Evolutionary conservation across 2,329 filamentous ascomycete species (phyloP), one percentile per base, ranked within the genome.

Genomic region (Pseudogymnoascus sp.): DNA sequence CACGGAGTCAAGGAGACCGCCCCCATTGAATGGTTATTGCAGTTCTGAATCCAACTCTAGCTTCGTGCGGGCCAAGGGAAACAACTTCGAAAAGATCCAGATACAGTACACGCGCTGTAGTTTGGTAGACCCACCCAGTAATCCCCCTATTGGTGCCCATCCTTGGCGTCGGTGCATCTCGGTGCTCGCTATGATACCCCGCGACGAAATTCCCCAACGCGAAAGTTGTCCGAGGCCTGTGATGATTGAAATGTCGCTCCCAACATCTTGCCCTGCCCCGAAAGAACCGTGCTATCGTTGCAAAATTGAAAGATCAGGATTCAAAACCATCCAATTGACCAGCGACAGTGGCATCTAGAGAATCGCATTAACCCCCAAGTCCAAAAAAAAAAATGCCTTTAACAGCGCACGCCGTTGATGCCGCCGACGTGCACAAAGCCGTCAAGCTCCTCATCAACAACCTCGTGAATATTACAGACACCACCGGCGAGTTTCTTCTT

Each of bases 381-480:
- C n/a, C 24, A 4, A 28, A 24, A 60, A 19, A 19, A 19, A 19
- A 71, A 70, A 79, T 80, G 68, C 77, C 77, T 60, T 66, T 70
- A 59, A 60, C 66, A 43, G 70, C 76, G 40, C 73, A 78, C 65
- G 75, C 73, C 63, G 71, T 80, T 40, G 73, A 73, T 62, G 74
- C 76, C 64, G 69, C 73, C 26, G 70, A 79, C 46, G 77, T 85
- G 61, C 81, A 82, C 68, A 70, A 73, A n/a, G 75, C 84, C 64
- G 86, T 93, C 71, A 78, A 84, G 40, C 79, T 85, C 16, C 79
- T 93, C 64, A 91, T 90, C 69, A 76, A 88, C 71, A 89, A 90
- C 70, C 80, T 93, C 43, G 82, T 93, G 73, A 89, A 89, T 75
- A 92, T 93, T 76, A 84, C 85, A 70, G 90, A 93, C 76, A 82